A percentile compares a stretch with the other conserved stretches of the same genome.
Evolutionary conservation across 2,329 filamentous ascomycete species (phyloP).

Genomic region (Emmonsiellopsis sp.): DNA sequence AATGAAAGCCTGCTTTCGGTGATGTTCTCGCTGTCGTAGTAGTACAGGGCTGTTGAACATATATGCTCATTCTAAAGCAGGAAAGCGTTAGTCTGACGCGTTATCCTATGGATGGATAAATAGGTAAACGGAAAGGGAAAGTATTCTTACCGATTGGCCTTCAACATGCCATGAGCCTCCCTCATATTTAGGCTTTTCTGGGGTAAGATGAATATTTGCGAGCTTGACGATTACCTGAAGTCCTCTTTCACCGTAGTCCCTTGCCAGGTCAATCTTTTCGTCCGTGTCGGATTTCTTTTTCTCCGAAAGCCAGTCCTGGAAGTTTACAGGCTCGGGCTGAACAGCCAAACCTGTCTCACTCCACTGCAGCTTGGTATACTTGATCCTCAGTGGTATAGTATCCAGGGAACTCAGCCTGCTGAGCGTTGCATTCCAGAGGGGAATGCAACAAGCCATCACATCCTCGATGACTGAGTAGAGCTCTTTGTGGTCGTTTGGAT

Average conservation of each 20-base stretch:
- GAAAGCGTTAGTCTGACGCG: too few relatives aligned
- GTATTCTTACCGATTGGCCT: conserved; percentile 28
- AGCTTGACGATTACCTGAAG: conserved; percentile 54
- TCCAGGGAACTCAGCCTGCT: background rate
- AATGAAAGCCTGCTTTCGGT: conserved; percentile 46
- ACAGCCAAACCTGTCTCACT: background rate
- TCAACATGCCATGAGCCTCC: conserved; percentile 35
- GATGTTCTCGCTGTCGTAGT: conserved; percentile 55
- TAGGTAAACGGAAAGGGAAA: background rate
- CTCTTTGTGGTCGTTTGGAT: conserved; percentile 19
- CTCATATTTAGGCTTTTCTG: conserved; percentile 45
- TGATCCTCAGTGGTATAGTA: background rate
- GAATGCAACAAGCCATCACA: conserved; percentile 11
- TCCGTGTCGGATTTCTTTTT: background rate
- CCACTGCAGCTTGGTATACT: background rate
- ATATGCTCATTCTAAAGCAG: conserved; percentile 50
- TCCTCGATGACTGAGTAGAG: conserved; percentile 25
- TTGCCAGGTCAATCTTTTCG: background rate
- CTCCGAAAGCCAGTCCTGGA: background rate
- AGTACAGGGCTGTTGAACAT: conserved; percentile 55
- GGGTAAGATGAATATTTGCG: conserved; percentile 49
- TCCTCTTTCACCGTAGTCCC: background rate
- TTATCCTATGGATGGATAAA: background rate
- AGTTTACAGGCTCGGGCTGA: background rate
- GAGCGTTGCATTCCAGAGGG: conserved; percentile 27